phyloP scores from a whole-genome alignment of 1,284 basidiomycete genomes.

The Rugosomyces carneus region DNA sequence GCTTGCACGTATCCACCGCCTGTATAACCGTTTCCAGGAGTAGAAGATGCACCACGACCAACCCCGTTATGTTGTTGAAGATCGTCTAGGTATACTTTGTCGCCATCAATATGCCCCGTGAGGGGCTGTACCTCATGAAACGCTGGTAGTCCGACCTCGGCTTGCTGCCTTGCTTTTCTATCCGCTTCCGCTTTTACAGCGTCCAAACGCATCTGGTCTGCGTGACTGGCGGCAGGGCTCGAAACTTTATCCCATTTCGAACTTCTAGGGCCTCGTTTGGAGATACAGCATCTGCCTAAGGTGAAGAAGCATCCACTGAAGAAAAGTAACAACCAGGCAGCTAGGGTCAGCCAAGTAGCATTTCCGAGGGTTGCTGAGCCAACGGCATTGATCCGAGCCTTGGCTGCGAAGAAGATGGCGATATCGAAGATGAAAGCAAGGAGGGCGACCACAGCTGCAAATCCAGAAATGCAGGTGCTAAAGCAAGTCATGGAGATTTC shows the following conservation, averaged over 20 bases:
- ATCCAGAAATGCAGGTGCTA: slow-evolving; percentile 76
- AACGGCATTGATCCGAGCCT: slow-evolving; percentile 67
- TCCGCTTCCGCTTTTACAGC: slow-evolving; percentile 79
- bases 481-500: slow-evolving; percentile 83
- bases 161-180: slow-evolving; percentile 62
- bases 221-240: slow-evolving; percentile 17
- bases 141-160: slow-evolving; percentile 65
- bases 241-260: slow-evolving; percentile 25
- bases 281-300: slow-evolving; percentile 74
- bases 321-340: slow-evolving; percentile 77
- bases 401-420: slow-evolving; percentile 80
- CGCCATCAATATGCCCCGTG: slow-evolving; percentile 50
- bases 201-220: slow-evolving; percentile 67
- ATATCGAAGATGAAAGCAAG: slow-evolving; percentile 85
- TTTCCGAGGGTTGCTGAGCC: slow-evolving; percentile 73
- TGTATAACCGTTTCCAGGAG: slow-evolving; percentile 28
- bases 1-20: slow-evolving; percentile 63
- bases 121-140: slow-evolving; percentile 71
- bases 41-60: slow-evolving; percentile 26
- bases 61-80: slow-evolving; percentile 29
- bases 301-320: slow-evolving; percentile 83
- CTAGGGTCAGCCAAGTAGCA: slow-evolving; percentile 82
- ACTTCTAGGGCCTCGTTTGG: slow-evolving; percentile 42
- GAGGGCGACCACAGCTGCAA: slow-evolving; percentile 68
- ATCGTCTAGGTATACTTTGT: slow-evolving; percentile 45